A percentile compares a stretch with the other conserved stretches of the same genome.
Evolutionary conservation across 371 early-diverging fungal species (phyloP).

Genomic region (Mucor circinelloides): DNA sequence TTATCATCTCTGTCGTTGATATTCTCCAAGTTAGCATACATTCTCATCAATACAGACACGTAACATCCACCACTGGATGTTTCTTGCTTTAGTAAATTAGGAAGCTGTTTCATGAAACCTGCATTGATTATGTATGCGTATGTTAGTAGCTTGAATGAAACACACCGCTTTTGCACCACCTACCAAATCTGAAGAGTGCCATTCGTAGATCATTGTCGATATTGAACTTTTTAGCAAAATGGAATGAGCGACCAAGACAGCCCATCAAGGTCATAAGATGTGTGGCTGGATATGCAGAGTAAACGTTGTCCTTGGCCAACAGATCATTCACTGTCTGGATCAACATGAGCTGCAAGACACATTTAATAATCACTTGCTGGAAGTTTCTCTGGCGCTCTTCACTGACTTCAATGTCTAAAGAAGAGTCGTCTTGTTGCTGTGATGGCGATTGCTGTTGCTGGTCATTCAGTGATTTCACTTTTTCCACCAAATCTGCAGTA

Average conservation of each 20-base stretch:
- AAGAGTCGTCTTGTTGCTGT: neutral
- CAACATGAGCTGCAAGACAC: constrained; percentile 76
- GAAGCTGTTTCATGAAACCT: constrained; percentile 88
- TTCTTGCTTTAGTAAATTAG: constrained; percentile 86
- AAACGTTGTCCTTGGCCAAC: constrained; percentile 63
- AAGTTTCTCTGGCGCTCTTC: constrained; percentile 66
- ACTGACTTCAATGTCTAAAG: constrained; percentile 26
- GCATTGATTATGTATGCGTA: neutral
- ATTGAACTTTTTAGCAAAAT: constrained; percentile 86
- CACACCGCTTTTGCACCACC: neutral
- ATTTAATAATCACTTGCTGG: constrained; percentile 77
- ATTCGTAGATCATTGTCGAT: constrained; percentile 76
- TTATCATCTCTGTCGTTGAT: constrained; percentile 50
- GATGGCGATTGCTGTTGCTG: neutral
- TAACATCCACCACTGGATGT: constrained; percentile 57
- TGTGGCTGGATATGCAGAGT: constrained; percentile 57
- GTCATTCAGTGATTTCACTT: constrained; percentile 21
- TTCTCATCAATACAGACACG: constrained; percentile 52
- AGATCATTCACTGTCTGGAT: constrained; percentile 79
- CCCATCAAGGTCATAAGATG: constrained; percentile 73
- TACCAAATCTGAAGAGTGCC: constrained; percentile 74
- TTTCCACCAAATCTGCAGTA: constrained; percentile 46
- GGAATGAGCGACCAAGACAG: constrained; percentile 81
- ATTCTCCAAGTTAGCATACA: constrained; percentile 56
- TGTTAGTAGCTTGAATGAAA: neutral